phyloP scores from a whole-genome alignment of 495 filamentous ascomycete genomes.

The Xylona heveae region DNA sequence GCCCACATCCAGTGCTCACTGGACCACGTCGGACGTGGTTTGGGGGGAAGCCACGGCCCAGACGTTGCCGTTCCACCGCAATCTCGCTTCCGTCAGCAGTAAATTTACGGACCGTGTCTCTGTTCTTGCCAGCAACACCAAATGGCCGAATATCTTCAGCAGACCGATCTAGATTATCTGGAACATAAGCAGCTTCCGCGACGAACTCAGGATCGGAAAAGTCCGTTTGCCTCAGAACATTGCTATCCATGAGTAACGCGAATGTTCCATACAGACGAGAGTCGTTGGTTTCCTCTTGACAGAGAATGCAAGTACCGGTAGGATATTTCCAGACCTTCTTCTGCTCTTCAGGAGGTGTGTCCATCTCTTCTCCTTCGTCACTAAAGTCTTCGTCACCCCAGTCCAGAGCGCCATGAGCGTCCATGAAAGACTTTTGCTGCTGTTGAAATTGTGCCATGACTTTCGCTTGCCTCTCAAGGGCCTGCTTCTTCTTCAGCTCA shows the following conservation, averaged over 20 bases:
- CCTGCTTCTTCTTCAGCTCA: slow-evolving; percentile 73
- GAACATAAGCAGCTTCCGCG: slow-evolving; percentile 56
- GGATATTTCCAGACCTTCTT: slow-evolving; percentile 81
- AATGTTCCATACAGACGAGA: slow-evolving; percentile 79
- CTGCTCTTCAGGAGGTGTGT: slow-evolving; percentile 33
- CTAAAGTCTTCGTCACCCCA: slow-evolving; percentile 56
- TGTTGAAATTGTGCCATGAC: slow-evolving; percentile 96
- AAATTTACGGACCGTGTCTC: slow-evolving; percentile 50
- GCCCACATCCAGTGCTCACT: slow-evolving; percentile 78
- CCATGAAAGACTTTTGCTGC: slow-evolving; percentile 84
- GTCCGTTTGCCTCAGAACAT: slow-evolving; percentile 69
- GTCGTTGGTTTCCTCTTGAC: slow-evolving; percentile 89
- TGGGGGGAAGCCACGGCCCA: slow-evolving; percentile 74
- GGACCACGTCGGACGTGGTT: slow-evolving; percentile 47
- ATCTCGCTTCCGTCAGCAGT: slow-evolving; percentile 47
- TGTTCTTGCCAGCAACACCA: slow-evolving; percentile 74
- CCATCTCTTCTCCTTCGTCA: slow-evolving; percentile 49
- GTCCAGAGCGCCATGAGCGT: slow-evolving; percentile 62
- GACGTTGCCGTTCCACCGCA: slow-evolving; percentile 50
- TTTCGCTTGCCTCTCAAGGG: slow-evolving; percentile 66
- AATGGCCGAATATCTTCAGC: slow-evolving; percentile 69
- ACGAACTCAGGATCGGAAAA: slow-evolving; percentile 64
- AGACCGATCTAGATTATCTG: slow-evolving; percentile 59
- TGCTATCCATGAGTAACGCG: slow-evolving; percentile 69
- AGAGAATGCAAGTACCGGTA: slow-evolving; percentile 84